Evolutionary conservation across 2,329 filamentous ascomycete genomes (phyloP).

Genomic region (Ceratocystis cacaofunesta): DNA sequence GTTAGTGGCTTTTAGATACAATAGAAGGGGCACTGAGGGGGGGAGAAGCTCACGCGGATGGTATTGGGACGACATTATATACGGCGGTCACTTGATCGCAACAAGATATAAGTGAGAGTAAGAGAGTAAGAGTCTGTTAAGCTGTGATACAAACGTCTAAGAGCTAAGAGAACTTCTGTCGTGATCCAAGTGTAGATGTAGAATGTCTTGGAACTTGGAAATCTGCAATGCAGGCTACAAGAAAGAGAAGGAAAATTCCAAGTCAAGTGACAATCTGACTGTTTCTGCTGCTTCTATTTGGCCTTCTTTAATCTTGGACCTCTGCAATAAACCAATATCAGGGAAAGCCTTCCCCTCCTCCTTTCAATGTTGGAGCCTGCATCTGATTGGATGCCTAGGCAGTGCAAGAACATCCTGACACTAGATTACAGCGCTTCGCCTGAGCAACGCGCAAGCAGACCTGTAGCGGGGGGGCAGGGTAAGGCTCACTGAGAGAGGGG

Average conservation of each 20-base stretch:
- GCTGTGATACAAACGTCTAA: not conserved
- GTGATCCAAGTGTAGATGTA: not conserved
- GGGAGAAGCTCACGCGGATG: constrained; percentile 31
- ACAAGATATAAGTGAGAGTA: not conserved
- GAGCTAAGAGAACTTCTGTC: no score
- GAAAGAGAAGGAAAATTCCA: not conserved
- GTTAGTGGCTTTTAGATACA: constrained; percentile 18
- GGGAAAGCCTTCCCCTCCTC: not conserved
- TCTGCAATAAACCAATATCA: not conserved
- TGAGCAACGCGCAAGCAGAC: no score
- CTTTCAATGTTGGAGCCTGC: not conserved
- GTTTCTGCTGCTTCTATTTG: not conserved
- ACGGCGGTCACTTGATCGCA: not conserved
- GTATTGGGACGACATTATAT: constrained; percentile 21
- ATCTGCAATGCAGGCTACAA: not conserved
- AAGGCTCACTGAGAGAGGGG: not conserved
- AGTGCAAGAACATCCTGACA: not conserved
- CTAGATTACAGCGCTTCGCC: not conserved
- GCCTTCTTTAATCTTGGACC: not conserved
- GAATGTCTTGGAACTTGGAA: not conserved
- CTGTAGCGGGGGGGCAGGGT: no score
- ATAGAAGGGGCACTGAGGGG: not conserved
- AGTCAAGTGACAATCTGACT: not conserved
- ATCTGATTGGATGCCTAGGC: not conserved
- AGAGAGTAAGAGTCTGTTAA: not conserved